Evolutionary conservation across 1,284 basidiomycete genomes (phyloP).

Genomic region (Trametes sp.): DNA sequence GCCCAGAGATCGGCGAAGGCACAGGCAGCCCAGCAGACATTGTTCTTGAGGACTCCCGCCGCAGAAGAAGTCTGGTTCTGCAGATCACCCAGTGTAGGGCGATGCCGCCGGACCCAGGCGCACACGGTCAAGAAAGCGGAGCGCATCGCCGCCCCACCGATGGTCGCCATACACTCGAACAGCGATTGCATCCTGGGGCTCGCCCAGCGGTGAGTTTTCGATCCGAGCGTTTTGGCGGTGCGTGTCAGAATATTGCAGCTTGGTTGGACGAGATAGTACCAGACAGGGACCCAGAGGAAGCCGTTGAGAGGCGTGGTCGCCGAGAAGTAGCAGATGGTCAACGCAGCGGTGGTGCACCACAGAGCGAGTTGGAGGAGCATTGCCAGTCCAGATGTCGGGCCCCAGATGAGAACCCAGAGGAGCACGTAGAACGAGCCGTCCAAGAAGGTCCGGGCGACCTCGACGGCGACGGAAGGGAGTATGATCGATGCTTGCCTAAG

Average conservation of each 20-base stretch:
- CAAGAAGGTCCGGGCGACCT: not conserved
- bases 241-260: not conserved
- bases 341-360: not conserved
- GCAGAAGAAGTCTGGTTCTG: not conserved
- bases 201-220: not conserved
- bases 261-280: not conserved
- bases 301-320: not conserved
- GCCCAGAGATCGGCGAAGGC: not conserved
- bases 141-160: too few relatives aligned
- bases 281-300: not conserved
- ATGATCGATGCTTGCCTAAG: not conserved
- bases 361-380: not conserved
- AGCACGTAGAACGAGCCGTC: not conserved
- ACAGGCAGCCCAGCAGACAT: not conserved
- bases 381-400: not conserved
- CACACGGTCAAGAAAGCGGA: too few relatives aligned
- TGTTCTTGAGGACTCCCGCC: too few relatives aligned
- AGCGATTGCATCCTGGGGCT: not conserved
- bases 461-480: not conserved
- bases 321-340: not conserved
- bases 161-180: not conserved
- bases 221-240: not conserved
- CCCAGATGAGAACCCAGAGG: not conserved
- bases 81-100: not conserved
- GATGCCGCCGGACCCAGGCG: not conserved